phyloP scores from a whole-genome alignment of 1,284 basidiomycete species.

The Ustilago tritici region DNA sequence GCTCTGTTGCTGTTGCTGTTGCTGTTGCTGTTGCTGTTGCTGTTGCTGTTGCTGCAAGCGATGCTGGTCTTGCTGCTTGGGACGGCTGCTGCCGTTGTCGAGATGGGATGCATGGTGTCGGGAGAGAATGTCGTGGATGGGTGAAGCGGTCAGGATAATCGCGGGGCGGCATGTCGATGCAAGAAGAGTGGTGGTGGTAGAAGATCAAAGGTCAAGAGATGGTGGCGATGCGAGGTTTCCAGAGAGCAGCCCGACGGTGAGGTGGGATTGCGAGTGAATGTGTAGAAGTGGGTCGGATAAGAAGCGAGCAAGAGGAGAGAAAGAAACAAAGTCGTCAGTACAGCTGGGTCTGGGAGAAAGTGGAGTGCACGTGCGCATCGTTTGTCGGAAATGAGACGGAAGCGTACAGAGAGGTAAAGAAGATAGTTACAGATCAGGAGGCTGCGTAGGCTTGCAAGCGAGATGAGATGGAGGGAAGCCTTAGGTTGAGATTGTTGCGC shows the following conservation, averaged over 20 bases:
- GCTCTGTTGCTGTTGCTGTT: background rate
- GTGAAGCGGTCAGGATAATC: constrained; percentile 5
- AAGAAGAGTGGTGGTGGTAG: background rate
- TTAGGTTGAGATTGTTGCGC: constrained; percentile 4
- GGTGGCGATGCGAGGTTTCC: background rate
- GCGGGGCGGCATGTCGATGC: constrained; percentile 23
- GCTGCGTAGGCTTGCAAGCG: background rate
- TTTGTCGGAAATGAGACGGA: constrained; percentile 15
- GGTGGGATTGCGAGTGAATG: constrained; percentile 1
- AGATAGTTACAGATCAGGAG: constrained; percentile 7
- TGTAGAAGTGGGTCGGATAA: background rate
- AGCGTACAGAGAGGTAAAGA: constrained; percentile 4
- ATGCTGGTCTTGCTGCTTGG: background rate
- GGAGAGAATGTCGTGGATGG: constrained; percentile 26
- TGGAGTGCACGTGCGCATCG: constrained; percentile 6
- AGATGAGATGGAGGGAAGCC: background rate
- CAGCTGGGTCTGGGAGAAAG: background rate
- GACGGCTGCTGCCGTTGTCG: constrained; percentile 8
- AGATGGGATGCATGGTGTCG: constrained; percentile 9
- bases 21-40: background rate
- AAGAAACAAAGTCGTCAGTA: constrained; percentile 3
- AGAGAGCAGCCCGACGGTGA: background rate
- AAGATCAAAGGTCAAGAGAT: background rate
- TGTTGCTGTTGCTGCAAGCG: background rate
- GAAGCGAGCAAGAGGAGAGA: background rate